A percentile compares a stretch with the other conserved stretches of the same genome.
These are phyloP conservation scores for Ophiostoma novo-ulmi DNA, from an alignment of 2,329 filamentous ascomycete genomes.

Conservation along the genomic window DNA sequence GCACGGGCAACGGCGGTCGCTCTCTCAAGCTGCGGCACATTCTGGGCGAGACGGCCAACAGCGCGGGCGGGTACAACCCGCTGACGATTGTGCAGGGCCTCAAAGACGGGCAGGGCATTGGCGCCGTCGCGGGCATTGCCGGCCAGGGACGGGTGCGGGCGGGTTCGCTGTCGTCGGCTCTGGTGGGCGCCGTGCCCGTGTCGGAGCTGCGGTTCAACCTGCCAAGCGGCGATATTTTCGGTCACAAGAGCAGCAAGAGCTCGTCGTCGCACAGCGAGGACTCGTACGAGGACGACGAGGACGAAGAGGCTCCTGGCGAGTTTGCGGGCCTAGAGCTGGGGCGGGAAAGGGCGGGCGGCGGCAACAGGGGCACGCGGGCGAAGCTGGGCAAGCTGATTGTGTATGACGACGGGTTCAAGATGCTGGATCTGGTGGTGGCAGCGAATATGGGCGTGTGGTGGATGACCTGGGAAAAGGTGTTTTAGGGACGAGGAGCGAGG, in stretches of 20 bases:
- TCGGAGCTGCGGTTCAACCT: conserved; percentile 91
- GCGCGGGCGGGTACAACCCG: conserved; percentile 40
- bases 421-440: conserved; percentile 88
- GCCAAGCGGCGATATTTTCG: conserved; percentile 53
- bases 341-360: conserved; percentile 78
- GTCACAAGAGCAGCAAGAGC: conserved; percentile 30
- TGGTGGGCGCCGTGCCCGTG: conserved; percentile 46
- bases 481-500: conserved; percentile 19
- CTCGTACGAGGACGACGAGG: conserved; percentile 26
- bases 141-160: conserved; percentile 25
- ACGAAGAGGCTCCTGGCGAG: conserved; percentile 38
- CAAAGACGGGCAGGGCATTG: conserved; percentile 32
- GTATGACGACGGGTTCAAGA: conserved; percentile 83
- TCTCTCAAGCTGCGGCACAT: conserved; percentile 69
- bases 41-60: conserved; percentile 37
- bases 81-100: conserved; percentile 38
- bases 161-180: conserved; percentile 30
- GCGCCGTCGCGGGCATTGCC: background rate
- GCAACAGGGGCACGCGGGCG: conserved; percentile 75
- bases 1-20: conserved; percentile 69
- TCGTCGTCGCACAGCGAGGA: conserved; percentile 39
- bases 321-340: conserved; percentile 58
- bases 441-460: conserved; percentile 93
- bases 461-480: conserved; percentile 69
- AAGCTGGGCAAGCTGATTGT: conserved; percentile 94